Evolutionary conservation across 2,329 filamentous ascomycete species (phyloP).

Genomic region (Cyphellophora europaea): DNA sequence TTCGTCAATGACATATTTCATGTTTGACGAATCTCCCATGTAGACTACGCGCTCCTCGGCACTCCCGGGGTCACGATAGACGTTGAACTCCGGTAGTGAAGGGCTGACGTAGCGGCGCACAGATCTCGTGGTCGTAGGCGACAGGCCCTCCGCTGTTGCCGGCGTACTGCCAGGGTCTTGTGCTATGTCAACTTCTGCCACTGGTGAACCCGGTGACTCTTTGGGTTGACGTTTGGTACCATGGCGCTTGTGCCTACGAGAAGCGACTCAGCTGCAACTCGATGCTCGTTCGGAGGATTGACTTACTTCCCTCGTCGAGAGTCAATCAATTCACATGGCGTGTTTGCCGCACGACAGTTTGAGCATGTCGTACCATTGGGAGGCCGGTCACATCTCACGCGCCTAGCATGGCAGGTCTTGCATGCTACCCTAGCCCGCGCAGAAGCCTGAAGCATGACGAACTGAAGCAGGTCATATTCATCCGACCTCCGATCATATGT

Average conservation of each 20-base stretch:
- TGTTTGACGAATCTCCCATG: constrained; percentile 19
- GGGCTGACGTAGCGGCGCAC: constrained; percentile 1
- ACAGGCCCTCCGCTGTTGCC: no score
- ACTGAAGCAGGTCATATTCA: no score
- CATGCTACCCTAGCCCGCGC: constrained; percentile 12
- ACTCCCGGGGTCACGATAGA: constrained; percentile 5
- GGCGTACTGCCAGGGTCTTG: no score
- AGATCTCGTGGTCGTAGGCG: neutral
- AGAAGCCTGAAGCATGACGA: no score
- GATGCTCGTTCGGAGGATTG: neutral
- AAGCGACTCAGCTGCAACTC: neutral
- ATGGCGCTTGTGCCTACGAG: neutral
- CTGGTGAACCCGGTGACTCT: neutral
- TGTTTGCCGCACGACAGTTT: constrained; percentile 8
- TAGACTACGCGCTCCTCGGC: constrained; percentile 7
- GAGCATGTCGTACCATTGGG: constrained; percentile 8
- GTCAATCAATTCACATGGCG: constrained; percentile 10
- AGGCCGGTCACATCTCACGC: constrained; percentile 15
- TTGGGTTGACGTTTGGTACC: neutral
- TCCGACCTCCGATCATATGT: no score
- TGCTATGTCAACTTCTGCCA: neutral
- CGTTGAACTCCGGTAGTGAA: constrained; percentile 8
- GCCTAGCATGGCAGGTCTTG: constrained; percentile 10
- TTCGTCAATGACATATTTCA: constrained; percentile 19
- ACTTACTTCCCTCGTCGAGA: constrained; percentile 15